These are phyloP conservation scores for Graphiopsis chlorocephala DNA, from an alignment of 2,329 filamentous ascomycete species.

Conservation along the genomic window DNA sequence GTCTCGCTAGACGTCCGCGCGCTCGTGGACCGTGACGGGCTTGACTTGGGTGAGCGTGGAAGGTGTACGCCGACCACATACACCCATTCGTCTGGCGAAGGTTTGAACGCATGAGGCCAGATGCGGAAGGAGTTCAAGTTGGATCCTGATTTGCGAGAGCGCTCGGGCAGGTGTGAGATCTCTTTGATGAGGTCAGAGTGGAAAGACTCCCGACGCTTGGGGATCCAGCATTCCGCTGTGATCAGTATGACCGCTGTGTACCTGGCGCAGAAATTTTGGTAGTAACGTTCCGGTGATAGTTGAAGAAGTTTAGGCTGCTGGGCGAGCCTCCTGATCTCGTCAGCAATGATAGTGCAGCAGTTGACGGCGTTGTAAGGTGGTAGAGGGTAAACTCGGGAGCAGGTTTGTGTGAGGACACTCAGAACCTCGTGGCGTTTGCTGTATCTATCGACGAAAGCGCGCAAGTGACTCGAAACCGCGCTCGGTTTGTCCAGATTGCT, in stretches of 20 bases:
- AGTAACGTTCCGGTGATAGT: not conserved
- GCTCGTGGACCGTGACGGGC: not conserved
- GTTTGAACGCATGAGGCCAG: constrained; percentile 12
- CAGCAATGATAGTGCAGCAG: not conserved
- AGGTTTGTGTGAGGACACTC: not conserved
- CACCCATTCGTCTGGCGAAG: constrained; percentile 10
- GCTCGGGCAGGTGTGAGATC: not conserved
- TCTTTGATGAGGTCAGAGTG: not conserved
- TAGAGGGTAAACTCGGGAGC: not conserved
- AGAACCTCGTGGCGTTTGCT: not conserved
- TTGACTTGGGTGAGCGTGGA: not conserved
- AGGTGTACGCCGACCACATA: constrained; percentile 2
- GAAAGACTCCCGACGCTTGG: constrained; percentile 4
- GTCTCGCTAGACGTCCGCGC: not conserved
- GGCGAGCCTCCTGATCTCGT: not conserved
- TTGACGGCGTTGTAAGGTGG: not conserved
- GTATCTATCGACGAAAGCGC: not conserved
- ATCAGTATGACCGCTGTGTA: not conserved
- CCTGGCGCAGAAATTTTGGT: not conserved
- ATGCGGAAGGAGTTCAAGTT: not conserved
- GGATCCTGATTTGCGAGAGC: not conserved
- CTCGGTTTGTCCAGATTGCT: not conserved
- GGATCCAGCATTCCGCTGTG: constrained; percentile 11
- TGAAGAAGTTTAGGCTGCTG: not conserved
- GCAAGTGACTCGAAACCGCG: not conserved